Base-by-base conservation (phyloP, 2,329 filamentous ascomycete species). In the Diaporthe nobilis region DNA sequence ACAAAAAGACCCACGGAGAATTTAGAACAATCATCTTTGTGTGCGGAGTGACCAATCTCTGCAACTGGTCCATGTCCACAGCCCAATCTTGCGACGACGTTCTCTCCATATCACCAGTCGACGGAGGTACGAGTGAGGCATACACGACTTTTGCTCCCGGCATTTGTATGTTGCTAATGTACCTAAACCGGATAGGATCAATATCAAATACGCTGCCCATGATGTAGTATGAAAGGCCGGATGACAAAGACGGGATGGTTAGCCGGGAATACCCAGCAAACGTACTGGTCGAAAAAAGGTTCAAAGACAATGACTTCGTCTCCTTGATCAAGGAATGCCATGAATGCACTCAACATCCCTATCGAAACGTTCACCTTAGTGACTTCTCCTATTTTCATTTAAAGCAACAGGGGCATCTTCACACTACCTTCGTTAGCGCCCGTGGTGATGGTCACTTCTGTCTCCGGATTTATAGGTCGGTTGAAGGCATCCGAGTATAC, bases 251-350 rank as follows among this genome's bases (percentile, higher is more conserved):
- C 3, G 17, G 47, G 20, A 47, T 47, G 20, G 13, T 17, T 15
- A 28, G n/a, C 51, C 25, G 7, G 37, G 31, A 67, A 42, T 3
- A 44, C 22, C 15, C 31, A 13, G 61, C 61, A 42, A 49, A 67
- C 34, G 34, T 44, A 67, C 44, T 67, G 61, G 44, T 67, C 61
- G 61, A 67, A 67, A 86, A 98, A 98, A 15, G 97, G 97, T 86
- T 98, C 97, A 83, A 98, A 98, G 73, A 99, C 91, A 79, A 99
- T 98, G 78, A 98, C 96, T 84, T 99, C 96, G 82, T 99, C 97
- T 15, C 95, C 96, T 0, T 91, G 90, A 84, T 99, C 96, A 75
- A 99, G 92, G 80, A 98, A 99, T 7, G 91, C 97, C 96, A 98
- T 98, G 82, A 98, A 98, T 0, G 96, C 61, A 25, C 61, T 67